These are phyloP conservation scores for Phlebiopsis gigantea DNA, from an alignment of 768 basidiomycete genomes.

Conservation along the genomic window DNA sequence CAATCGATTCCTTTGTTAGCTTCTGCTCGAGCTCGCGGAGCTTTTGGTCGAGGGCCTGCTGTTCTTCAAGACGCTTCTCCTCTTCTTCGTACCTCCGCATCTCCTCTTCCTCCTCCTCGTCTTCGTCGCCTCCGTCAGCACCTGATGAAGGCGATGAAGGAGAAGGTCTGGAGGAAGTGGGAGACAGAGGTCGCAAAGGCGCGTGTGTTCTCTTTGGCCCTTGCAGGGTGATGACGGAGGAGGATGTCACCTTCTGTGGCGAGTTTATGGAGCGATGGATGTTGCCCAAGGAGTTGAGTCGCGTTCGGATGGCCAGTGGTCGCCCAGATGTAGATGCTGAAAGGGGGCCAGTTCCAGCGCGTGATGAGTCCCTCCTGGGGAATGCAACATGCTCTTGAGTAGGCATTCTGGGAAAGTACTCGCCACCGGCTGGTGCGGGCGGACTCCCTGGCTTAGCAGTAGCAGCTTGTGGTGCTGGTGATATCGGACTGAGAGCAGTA, in stretches of 20 bases:
- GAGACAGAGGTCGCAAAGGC: slow-evolving; percentile 40
- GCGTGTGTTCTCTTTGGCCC: slow-evolving; percentile 34
- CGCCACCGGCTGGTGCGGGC: slow-evolving; percentile 12
- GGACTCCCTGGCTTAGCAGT: slow-evolving; percentile 1
- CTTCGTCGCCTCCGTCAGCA: slow-evolving; percentile 49
- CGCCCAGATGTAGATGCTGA: slow-evolving; percentile 42
- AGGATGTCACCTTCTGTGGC: slow-evolving; percentile 54
- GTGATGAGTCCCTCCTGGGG: slow-evolving; percentile 14
- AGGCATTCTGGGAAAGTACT: slow-evolving; percentile 17
- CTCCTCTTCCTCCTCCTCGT: slow-evolving; percentile 50
- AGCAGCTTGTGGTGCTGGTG: slow-evolving; percentile 25
- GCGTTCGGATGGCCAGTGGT: slow-evolving; percentile 62
- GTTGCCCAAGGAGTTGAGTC: slow-evolving; percentile 55
- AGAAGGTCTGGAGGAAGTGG: slow-evolving; percentile 34
- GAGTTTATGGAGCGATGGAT: slow-evolving; percentile 32
- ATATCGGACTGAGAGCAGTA: slow-evolving; percentile 51
- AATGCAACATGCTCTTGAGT: slow-evolving; percentile 11
- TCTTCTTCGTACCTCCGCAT: slow-evolving; percentile 62
- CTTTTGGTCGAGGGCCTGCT: slow-evolving; percentile 61
- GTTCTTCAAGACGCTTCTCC: slow-evolving; percentile 61
- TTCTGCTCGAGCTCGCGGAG: slow-evolving; percentile 62
- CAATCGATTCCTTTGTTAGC: slow-evolving; percentile 71
- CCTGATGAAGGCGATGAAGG: slow-evolving; percentile 34
- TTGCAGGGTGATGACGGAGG: slow-evolving; percentile 70
- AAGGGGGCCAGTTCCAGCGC: slow-evolving; percentile 19